Conservation (phyloP, 768 basidiomycete species). For the Trametes sanguinea region DNA sequence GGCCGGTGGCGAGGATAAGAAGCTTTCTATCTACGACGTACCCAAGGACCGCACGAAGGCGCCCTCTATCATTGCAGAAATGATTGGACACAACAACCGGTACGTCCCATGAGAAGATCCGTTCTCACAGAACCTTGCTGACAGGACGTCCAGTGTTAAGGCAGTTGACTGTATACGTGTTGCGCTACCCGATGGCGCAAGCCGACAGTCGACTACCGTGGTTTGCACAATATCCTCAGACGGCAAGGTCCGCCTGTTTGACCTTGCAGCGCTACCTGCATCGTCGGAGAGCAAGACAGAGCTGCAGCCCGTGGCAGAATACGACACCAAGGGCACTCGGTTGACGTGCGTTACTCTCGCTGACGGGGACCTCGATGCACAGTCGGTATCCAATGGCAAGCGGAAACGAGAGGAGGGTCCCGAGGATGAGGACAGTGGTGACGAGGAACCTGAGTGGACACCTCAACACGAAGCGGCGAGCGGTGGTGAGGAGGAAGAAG, state of each 20-base stretch:
- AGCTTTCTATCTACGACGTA: constrained; percentile 75
- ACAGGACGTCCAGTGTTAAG: constrained; percentile 62
- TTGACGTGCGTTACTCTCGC: constrained; percentile 73
- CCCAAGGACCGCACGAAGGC: constrained; percentile 43
- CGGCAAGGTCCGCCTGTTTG: constrained; percentile 78
- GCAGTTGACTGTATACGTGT: constrained; percentile 63
- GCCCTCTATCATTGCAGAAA: constrained; percentile 65
- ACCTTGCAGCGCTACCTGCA: constrained; percentile 55
- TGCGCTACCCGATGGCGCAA: constrained; percentile 40
- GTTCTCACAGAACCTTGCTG: background rate
- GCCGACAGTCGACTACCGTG: constrained; percentile 53
- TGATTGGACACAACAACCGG: constrained; percentile 88
- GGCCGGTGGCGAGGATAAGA: constrained; percentile 89
- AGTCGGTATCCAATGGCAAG: constrained; percentile 33
- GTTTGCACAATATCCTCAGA: constrained; percentile 87
- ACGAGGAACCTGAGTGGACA: constrained; percentile 31
- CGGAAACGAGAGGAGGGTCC: constrained; percentile 35
- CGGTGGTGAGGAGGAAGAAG: constrained; percentile 27
- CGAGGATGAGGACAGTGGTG: constrained; percentile 42
- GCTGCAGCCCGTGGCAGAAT: constrained; percentile 60
- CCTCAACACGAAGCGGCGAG: constrained; percentile 35
- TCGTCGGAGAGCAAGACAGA: constrained; percentile 30
- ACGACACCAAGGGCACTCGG: constrained; percentile 85
- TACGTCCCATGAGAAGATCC: constrained; percentile 37
- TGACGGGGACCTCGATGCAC: constrained; percentile 42